These are phyloP conservation scores for Annulohypoxylon nitens DNA, from an alignment of 495 filamentous ascomycete genomes.

Conservation along the genomic window DNA sequence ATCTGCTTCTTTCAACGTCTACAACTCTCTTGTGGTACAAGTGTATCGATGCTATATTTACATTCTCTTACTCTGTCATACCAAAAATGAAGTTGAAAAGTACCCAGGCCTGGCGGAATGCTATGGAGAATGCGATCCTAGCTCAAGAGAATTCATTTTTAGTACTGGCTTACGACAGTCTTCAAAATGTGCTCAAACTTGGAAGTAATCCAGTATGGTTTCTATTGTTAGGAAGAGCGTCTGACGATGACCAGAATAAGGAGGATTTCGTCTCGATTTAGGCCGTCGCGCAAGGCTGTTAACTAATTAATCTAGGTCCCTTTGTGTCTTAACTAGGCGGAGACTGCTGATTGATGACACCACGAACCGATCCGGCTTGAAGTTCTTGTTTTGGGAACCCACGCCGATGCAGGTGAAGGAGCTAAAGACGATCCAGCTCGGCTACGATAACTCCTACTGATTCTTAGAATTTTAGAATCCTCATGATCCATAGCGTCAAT, in stretches of 20 bases:
- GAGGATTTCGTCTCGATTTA: neutral
- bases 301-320: neutral
- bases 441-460: neutral
- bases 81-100: neutral
- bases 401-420: neutral
- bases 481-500: neutral
- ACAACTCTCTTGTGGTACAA: neutral
- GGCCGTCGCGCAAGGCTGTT: neutral
- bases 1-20: conserved; percentile 27
- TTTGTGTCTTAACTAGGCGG: neutral
- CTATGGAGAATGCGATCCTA: neutral
- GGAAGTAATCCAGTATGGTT: neutral
- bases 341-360: neutral
- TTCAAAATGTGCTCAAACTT: neutral
- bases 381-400: neutral
- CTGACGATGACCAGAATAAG: neutral
- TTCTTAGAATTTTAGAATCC: neutral
- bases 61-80: neutral
- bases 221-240: conserved; percentile 1
- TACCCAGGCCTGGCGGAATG: neutral
- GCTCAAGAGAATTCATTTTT: neutral
- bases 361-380: neutral
- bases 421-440: neutral
- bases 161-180: neutral
- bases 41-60: neutral